These are phyloP conservation scores for Funneliformis mosseae DNA, from an alignment of 192 early-diverging fungal genomes.

Conservation along the genomic window DNA sequence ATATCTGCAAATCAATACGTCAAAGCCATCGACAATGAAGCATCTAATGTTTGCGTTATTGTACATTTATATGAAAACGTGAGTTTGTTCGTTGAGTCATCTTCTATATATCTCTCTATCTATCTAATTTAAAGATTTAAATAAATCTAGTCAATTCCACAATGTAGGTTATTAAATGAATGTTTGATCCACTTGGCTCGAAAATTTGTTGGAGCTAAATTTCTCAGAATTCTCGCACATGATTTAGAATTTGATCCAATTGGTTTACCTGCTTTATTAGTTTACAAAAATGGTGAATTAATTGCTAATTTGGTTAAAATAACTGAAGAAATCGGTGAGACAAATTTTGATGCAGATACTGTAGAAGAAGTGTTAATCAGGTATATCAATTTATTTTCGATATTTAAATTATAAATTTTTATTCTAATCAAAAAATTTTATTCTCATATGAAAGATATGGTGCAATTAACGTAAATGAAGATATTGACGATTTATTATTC, in stretches of 20 bases:
- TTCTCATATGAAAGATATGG: neutral
- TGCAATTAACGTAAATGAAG: neutral
- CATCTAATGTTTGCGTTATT: constrained; percentile 49
- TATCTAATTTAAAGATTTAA: too few species aligned
- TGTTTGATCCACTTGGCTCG: constrained; percentile 48
- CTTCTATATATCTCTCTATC: too few species aligned
- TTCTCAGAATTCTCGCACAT: constrained; percentile 51
- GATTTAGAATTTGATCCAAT: constrained; percentile 62
- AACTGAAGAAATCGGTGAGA: constrained; percentile 46
- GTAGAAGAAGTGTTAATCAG: constrained; percentile 56
- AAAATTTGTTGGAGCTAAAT: constrained; percentile 54
- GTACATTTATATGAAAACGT: constrained; percentile 59
- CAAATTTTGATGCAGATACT: constrained; percentile 39
- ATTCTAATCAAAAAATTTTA: neutral
- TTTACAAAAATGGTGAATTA: constrained; percentile 52
- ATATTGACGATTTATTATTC: neutral
- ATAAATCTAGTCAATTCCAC: constrained; percentile 39
- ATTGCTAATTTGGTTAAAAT: constrained; percentile 60
- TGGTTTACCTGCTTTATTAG: constrained; percentile 58
- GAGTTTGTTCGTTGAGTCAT: constrained; percentile 30
- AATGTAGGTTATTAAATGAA: constrained; percentile 48
- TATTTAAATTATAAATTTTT: neutral
- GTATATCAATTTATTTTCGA: constrained; percentile 35
- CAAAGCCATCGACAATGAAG: constrained; percentile 53
- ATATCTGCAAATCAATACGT: constrained; percentile 53